Evolutionary conservation across 805 yeast species (phyloP).

Genomic region (Isabelozyma heimii): DNA sequence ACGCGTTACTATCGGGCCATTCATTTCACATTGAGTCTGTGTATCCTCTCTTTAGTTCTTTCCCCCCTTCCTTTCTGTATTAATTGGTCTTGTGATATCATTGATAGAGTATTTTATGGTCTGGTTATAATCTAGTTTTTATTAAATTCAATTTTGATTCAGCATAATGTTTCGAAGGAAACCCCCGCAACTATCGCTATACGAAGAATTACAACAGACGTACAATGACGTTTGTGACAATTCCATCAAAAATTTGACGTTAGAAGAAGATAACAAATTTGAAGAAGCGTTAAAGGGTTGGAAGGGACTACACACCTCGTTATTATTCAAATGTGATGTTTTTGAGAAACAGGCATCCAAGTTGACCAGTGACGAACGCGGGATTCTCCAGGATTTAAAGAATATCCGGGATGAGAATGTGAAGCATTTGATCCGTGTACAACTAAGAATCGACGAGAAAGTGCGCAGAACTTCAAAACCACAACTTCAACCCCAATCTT

Average conservation of each 20-base stretch:
- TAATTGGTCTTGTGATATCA: background rate
- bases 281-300: constrained; percentile 67
- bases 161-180: constrained; percentile 50
- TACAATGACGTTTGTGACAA: constrained; percentile 62
- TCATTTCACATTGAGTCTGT: background rate
- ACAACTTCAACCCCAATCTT: constrained; percentile 2
- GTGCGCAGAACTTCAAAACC: constrained; percentile 15
- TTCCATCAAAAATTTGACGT: constrained; percentile 53
- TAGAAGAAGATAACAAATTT: constrained; percentile 54
- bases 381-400: constrained; percentile 28
- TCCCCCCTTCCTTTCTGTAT: background rate
- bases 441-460: constrained; percentile 37
- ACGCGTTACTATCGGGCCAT: too few species aligned
- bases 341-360: constrained; percentile 43
- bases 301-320: constrained; percentile 66
- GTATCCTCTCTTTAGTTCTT: background rate
- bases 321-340: constrained; percentile 53
- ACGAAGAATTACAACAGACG: constrained; percentile 56
- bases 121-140: background rate
- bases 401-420: constrained; percentile 42
- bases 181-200: constrained; percentile 50
- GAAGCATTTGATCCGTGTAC: constrained; percentile 39
- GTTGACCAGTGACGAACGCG: constrained; percentile 20
- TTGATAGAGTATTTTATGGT: background rate
- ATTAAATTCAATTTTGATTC: background rate